A percentile compares a stretch with the other conserved stretches of the same genome.
Conservation (phyloP, 2,329 filamentous ascomycete genomes). For the Monilinia polystroma region DNA sequence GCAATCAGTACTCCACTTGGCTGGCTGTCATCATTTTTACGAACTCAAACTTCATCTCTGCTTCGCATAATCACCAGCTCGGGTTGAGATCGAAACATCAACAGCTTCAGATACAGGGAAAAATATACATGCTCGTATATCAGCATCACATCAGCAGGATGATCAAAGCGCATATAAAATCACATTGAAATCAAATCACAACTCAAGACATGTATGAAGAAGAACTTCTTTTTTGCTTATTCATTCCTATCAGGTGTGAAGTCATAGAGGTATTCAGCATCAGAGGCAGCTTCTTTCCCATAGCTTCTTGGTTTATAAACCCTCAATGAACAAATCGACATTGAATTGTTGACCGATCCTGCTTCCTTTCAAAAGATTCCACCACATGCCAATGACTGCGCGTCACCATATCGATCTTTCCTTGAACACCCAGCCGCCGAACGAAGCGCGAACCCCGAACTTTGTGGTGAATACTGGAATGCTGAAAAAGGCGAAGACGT, state of each 20-base stretch:
- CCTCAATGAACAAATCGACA: conserved; percentile 40
- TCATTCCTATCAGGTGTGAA: conserved; percentile 32
- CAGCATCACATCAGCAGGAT: no score
- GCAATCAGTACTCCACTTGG: no score
- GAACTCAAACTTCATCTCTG: neutral
- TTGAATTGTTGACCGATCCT: conserved; percentile 38
- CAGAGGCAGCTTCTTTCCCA: conserved; percentile 39
- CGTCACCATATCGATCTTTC: conserved; percentile 41
- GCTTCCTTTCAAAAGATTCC: conserved; percentile 38
- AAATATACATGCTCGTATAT: no score
- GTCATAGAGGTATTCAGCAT: conserved; percentile 38
- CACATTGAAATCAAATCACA: neutral
- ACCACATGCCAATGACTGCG: conserved; percentile 41
- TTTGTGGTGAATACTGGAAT: conserved; percentile 35
- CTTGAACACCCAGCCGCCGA: conserved; percentile 40
- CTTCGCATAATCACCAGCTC: no score
- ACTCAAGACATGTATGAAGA: conserved; percentile 28
- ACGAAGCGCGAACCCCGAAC: conserved; percentile 37
- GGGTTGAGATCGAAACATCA: no score
- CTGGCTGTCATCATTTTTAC: no score
- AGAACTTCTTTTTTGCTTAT: conserved; percentile 38
- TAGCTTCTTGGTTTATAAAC: conserved; percentile 38
- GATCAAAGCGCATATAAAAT: neutral
- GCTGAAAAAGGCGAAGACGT: conserved; percentile 41
- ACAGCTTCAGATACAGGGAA: no score